Evolutionary conservation across 768 basidiomycete species (phyloP).

Genomic region (Porphyrellus cyaneotinctus): DNA sequence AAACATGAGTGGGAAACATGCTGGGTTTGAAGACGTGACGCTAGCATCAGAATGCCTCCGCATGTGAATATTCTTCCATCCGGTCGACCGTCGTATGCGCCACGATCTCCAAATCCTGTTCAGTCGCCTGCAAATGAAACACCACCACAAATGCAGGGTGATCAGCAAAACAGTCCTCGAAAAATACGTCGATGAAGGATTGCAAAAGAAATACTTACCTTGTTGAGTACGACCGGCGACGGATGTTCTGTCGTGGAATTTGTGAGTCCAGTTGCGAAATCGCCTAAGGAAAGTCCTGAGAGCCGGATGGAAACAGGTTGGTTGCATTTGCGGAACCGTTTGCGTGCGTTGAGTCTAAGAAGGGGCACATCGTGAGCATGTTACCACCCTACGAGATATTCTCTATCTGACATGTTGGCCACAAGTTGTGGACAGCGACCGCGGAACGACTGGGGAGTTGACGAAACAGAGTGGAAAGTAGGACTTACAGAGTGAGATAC

Average conservation of each 20-base stretch:
- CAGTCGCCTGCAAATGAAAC: background rate
- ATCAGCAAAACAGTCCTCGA: background rate
- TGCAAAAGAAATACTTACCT: background rate
- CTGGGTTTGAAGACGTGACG: too few species aligned
- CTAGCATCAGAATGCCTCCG: background rate
- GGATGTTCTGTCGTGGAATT: background rate
- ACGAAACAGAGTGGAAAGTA: background rate
- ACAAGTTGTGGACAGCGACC: background rate
- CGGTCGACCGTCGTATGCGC: constrained; percentile 6
- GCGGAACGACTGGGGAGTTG: background rate
- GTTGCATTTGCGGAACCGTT: constrained; percentile 34
- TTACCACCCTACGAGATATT: background rate
- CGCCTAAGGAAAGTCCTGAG: constrained; percentile 32
- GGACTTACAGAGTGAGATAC: constrained; percentile 43
- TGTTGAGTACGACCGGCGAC: background rate
- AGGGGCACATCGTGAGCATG: background rate
- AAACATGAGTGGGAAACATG: too few species aligned
- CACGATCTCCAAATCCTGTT: constrained; percentile 9
- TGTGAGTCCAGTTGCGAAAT: constrained; percentile 5
- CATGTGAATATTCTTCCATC: background rate
- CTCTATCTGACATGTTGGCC: background rate
- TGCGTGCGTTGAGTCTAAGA: constrained; percentile 44
- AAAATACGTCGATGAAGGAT: background rate
- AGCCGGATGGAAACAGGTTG: constrained; percentile 43
- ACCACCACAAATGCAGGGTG: background rate